Conservation (phyloP, 768 basidiomycete species). For the Xerocomus spinulosus region DNA sequence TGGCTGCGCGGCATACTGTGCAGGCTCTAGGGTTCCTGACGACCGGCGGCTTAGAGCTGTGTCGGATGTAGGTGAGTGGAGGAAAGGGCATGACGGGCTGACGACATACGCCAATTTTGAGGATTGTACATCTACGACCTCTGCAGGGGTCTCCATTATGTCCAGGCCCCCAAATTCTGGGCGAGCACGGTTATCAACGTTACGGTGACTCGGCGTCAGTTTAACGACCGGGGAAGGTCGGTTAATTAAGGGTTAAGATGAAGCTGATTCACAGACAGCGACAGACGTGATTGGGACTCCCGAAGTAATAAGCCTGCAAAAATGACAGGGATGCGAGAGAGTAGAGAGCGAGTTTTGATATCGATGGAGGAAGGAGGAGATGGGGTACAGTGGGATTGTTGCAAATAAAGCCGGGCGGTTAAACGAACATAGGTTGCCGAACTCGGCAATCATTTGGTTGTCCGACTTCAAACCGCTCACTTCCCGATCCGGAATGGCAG, state of each 20-base stretch:
- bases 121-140: slow-evolving; percentile 27
- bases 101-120: slow-evolving; percentile 27
- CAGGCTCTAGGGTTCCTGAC: slow-evolving; percentile 60
- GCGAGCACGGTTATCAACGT: slow-evolving; percentile 35
- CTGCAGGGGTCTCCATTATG: slow-evolving; percentile 29
- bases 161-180: slow-evolving; percentile 10
- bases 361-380: slow-evolving; percentile 30
- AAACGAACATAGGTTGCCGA: slow-evolving; percentile 36
- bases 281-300: slow-evolving; percentile 3
- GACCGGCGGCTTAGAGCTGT: slow-evolving; percentile 41
- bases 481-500: slow-evolving; percentile 24
- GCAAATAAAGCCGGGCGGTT: slow-evolving; percentile 38
- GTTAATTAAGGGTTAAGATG: slow-evolving; percentile 37
- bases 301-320: neutral
- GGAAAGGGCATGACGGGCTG: slow-evolving; percentile 4
- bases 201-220: slow-evolving; percentile 38
- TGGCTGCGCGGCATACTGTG: slow-evolving; percentile 80
- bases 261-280: slow-evolving; percentile 15
- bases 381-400: slow-evolving; percentile 34
- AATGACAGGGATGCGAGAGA: slow-evolving; percentile 6
- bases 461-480: slow-evolving; percentile 34
- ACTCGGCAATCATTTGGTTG: slow-evolving; percentile 34
- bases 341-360: slow-evolving; percentile 19
- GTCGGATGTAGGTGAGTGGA: slow-evolving; percentile 7
- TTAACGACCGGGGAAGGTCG: slow-evolving; percentile 39